These are phyloP conservation scores for Xylaria sp. DNA, from an alignment of 2,329 filamentous ascomycete species.

Conservation along the genomic window DNA sequence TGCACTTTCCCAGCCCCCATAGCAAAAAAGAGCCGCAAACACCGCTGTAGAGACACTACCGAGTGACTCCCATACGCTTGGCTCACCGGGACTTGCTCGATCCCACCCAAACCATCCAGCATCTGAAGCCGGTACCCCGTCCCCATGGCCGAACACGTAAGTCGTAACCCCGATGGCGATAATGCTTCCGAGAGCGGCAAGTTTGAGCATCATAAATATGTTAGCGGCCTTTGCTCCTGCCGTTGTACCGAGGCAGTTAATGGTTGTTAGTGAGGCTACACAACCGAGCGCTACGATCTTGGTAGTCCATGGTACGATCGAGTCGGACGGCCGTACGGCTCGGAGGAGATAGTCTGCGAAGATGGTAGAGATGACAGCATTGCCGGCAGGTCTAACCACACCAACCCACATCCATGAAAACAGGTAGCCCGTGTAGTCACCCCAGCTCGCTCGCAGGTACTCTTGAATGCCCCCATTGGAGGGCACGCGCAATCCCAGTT, in stretches of 20 bases:
- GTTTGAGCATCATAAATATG: slow-evolving; percentile 47
- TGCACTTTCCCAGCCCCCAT: slow-evolving; percentile 53
- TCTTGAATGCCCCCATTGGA: slow-evolving; percentile 53
- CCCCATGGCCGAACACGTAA: slow-evolving; percentile 43
- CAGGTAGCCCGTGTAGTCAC: slow-evolving; percentile 49
- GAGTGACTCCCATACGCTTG: slow-evolving; percentile 45
- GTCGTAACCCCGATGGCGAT: slow-evolving; percentile 33
- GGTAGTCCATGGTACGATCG: slow-evolving; percentile 34
- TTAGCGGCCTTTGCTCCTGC: slow-evolving; percentile 48
- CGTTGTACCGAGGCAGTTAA: slow-evolving; percentile 51
- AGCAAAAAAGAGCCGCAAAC: slow-evolving; percentile 50
- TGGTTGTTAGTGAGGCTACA: slow-evolving; percentile 46
- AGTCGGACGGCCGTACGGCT: slow-evolving; percentile 39
- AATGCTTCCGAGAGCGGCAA: slow-evolving; percentile 34
- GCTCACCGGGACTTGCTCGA: slow-evolving; percentile 19
- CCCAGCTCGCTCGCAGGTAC: slow-evolving; percentile 44
- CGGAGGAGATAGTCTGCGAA: slow-evolving; percentile 49
- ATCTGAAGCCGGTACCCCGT: slow-evolving; percentile 43
- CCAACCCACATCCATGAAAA: slow-evolving; percentile 52
- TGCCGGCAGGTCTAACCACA: slow-evolving; percentile 50
- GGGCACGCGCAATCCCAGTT: slow-evolving; percentile 52
- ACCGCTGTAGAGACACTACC: slow-evolving; percentile 49
- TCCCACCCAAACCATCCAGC: slow-evolving; percentile 40
- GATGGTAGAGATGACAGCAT: slow-evolving; percentile 51
- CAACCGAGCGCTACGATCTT: slow-evolving; percentile 47